Percentiles rank a stretch among this genome's conserved stretches.
Conservation (phyloP, 176 grass and related monocot species). For the Phyllostachys edulis region DNA sequence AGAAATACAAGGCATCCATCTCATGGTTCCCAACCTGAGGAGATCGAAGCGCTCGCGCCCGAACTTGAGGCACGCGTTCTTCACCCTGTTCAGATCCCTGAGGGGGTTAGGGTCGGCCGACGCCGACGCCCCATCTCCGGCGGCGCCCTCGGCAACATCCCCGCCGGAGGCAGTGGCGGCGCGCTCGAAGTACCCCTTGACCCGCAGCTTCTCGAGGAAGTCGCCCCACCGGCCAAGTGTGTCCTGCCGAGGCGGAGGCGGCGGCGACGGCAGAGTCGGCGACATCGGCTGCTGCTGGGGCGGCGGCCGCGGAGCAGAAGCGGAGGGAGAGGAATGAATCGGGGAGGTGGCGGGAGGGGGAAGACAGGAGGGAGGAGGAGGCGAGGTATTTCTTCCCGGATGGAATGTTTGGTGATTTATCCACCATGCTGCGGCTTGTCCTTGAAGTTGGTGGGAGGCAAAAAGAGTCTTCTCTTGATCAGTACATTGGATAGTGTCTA, state of each 20-base stretch:
- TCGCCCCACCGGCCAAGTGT: conserved; percentile 83
- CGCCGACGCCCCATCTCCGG: conserved; percentile 12
- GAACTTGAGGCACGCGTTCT: conserved; percentile 94
- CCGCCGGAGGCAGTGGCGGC: not conserved
- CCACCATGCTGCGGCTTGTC: too few relatives aligned
- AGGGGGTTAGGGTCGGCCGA: conserved; percentile 3
- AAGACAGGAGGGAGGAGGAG: conserved; percentile 28
- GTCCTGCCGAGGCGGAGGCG: not conserved
- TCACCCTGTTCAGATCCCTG: conserved; percentile 58
- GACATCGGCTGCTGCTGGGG: conserved; percentile 3
- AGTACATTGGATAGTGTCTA: too few relatives aligned
- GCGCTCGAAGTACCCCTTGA: conserved; percentile 73
- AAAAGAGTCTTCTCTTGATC: too few relatives aligned
- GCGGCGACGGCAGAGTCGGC: not conserved
- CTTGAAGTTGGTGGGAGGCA: too few relatives aligned
- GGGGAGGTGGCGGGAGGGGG: conserved; percentile 19
- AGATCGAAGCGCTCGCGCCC: conserved; percentile 80
- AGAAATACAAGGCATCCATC: not conserved
- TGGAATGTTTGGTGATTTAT: too few relatives aligned
- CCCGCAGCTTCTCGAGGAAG: conserved; percentile 71
- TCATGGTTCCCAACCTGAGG: conserved; percentile 47
- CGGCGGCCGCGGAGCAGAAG: conserved; percentile 49
- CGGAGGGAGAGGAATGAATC: conserved; percentile 37
- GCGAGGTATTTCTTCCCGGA: too few relatives aligned
- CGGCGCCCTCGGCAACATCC: conserved; percentile 10